Percentiles rank a stretch among this genome's conserved stretches.
phyloP scores from a whole-genome alignment of 2,329 filamentous ascomycete genomes.

The Colletotrichum simmondsii region DNA sequence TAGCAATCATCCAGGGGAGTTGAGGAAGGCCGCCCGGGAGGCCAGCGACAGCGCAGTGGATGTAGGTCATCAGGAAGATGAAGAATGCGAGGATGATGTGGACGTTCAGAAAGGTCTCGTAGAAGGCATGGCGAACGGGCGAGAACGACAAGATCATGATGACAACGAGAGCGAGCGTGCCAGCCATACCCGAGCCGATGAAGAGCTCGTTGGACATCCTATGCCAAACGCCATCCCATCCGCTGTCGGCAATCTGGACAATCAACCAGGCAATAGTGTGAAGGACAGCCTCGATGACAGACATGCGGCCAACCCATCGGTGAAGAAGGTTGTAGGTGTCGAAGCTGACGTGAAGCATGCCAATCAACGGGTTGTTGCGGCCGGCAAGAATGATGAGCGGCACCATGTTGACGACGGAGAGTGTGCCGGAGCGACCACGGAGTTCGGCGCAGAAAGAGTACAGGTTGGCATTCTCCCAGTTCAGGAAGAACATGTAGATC shows the following conservation, averaged over 20 bases:
- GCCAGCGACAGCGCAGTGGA: conserved; percentile 78
- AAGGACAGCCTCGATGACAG: conserved; percentile 73
- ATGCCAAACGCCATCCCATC: conserved; percentile 67
- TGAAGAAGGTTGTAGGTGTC: conserved; percentile 88
- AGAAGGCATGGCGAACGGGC: conserved; percentile 90
- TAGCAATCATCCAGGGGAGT: conserved; percentile 77
- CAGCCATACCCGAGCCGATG: conserved; percentile 73
- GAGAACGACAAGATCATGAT: conserved; percentile 79
- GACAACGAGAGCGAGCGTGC: conserved; percentile 69
- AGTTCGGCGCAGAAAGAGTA: conserved; percentile 81
- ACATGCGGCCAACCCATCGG: conserved; percentile 81
- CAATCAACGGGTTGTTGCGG: conserved; percentile 92
- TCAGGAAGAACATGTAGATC: conserved; percentile 70
- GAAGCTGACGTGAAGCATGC: conserved; percentile 86
- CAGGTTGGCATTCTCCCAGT: conserved; percentile 67
- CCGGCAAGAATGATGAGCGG: conserved; percentile 89
- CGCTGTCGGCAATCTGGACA: conserved; percentile 74
- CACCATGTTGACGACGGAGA: conserved; percentile 91
- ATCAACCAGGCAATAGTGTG: conserved; percentile 81
- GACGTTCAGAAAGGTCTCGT: conserved; percentile 92
- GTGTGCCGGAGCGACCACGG: conserved; percentile 82
- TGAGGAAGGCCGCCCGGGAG: conserved; percentile 76
- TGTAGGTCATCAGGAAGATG: conserved; percentile 77
- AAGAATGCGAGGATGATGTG: conserved; percentile 82
- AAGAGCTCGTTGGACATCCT: conserved; percentile 70